A percentile compares a stretch with the other conserved stretches of the same genome.
These are phyloP conservation scores for Pyrenophora tritici-repentis DNA, from an alignment of 2,329 filamentous ascomycete genomes.

Conservation along the genomic window DNA sequence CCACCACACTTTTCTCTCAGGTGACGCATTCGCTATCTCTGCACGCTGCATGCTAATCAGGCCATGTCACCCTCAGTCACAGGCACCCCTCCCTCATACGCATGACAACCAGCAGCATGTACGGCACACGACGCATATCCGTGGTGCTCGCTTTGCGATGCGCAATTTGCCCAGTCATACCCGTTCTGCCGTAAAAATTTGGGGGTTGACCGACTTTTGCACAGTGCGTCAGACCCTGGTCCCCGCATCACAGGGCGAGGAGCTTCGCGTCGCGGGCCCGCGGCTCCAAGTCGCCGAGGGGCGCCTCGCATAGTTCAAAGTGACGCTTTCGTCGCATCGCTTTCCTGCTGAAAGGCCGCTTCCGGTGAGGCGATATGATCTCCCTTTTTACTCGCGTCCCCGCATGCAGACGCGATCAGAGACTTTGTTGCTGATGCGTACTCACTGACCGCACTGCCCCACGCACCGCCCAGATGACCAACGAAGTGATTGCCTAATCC, in stretches of 20 bases:
- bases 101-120: background rate
- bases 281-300: conserved; percentile 2
- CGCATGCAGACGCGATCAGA: conserved; percentile 12
- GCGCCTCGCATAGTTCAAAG: conserved; percentile 12
- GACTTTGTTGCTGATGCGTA: conserved; percentile 3
- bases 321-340: conserved; percentile 20
- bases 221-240: conserved; percentile 20
- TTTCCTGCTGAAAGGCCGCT: conserved; percentile 15
- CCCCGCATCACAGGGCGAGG: conserved; percentile 4
- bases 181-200: conserved; percentile 3
- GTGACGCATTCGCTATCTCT: conserved; percentile 22
- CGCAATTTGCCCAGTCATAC: conserved; percentile 10
- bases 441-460: conserved; percentile 3
- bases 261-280: conserved; percentile 11
- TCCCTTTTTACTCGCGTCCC: conserved; percentile 2
- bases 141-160: background rate
- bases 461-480: conserved; percentile 9
- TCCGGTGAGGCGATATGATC: conserved; percentile 19
- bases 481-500: background rate
- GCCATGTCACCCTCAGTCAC: conserved; percentile 9
- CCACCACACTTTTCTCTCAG: conserved; percentile 10
- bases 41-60: conserved; percentile 24
- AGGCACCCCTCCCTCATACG: conserved; percentile 5
- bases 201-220: conserved; percentile 26
- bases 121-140: conserved; percentile 6